Conservation (phyloP, 306 rosid species). For the Chamaecrista fasciculata region DNA sequence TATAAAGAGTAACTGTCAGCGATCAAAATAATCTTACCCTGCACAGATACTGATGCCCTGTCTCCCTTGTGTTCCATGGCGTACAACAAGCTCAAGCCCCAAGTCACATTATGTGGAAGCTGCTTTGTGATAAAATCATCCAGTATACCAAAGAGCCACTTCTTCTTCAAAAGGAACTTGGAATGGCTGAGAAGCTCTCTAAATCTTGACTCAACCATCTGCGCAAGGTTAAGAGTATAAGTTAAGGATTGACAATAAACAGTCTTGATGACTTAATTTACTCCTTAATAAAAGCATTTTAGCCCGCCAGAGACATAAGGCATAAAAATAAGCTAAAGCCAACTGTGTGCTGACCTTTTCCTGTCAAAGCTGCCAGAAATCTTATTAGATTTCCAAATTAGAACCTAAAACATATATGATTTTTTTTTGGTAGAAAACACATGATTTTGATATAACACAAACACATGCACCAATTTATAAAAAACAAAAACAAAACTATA, state of each 20-base stretch:
- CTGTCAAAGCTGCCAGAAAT: constrained; percentile 16
- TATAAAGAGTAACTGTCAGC: constrained; percentile 13
- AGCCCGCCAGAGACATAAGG: constrained; percentile 17
- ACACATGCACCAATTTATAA: constrained; percentile 1
- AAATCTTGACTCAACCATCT: constrained; percentile 98
- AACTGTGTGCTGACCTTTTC: constrained; percentile 13
- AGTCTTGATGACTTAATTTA: neutral
- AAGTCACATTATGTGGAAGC: constrained; percentile 97
- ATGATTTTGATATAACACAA: neutral
- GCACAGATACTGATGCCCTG: constrained; percentile 74
- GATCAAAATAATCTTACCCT: constrained; percentile 53
- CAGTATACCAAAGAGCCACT: constrained; percentile 85
- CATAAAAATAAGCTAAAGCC: constrained; percentile 23
- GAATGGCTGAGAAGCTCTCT: constrained; percentile 80
- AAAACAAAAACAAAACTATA: constrained; percentile 9
- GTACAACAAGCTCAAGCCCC: constrained; percentile 95
- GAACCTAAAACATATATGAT: constrained; percentile 24
- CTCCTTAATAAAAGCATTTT: neutral
- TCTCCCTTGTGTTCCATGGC: constrained; percentile 92
- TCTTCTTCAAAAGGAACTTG: constrained; percentile 65
- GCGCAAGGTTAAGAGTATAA: constrained; percentile 33
- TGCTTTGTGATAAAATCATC: constrained; percentile 96
- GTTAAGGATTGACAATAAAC: constrained; percentile 19
- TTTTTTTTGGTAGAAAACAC: too few species aligned
- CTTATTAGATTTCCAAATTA: constrained; percentile 18